Evolutionary conservation across 2,329 filamentous ascomycete genomes (phyloP), one percentile per base, ranked within the genome.

Genomic region (Stachybotrys elegans): DNA sequence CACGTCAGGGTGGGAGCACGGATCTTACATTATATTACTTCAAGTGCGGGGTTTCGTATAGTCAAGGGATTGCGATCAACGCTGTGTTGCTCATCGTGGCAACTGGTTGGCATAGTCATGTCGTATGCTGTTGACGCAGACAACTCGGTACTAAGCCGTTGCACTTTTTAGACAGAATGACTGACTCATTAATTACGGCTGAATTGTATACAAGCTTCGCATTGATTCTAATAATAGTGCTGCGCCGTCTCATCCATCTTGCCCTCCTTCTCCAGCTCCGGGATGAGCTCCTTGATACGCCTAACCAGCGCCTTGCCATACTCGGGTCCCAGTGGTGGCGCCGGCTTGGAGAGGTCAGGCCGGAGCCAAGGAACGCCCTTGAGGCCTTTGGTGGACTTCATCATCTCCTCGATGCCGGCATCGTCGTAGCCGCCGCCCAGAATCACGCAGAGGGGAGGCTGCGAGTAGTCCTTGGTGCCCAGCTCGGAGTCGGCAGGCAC

Each of bases 241-340:
- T 65, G 11, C 68, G 71, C 51, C 76, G 72, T 69, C 69, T 36
- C 48, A 37, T 49, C 43, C 27, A 62, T 31, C 40, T 56, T 56
- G 4, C 52, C 54, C 14, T 56, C 51, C 8, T 22, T 43, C 13
- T 51, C 46, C 21, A 61, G 43, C 41, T 46, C 40, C 1, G 12
- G 41, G 19, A 61, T 25, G 4, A 44, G n/a, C 9, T 55, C 53
- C 45, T 52, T 63, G 6, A 54, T 48, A 35, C 59, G 49, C 23
- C 27, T 17, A 6, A 57, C 51, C 22, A 62, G 45, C 2, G 45
- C 51, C 43, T 55, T 50, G 4, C 52, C 59, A 32, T 62, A 62
- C 46, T 51, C 55, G 0, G 57, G 53, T 19, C 53, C 54, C 0
- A 54, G 42, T 13, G 55, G 57, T 14, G 58, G 58, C 7, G 51